phyloP scores from a whole-genome alignment of 78 protist genomes.

The Protostelium mycophagum region DNA sequence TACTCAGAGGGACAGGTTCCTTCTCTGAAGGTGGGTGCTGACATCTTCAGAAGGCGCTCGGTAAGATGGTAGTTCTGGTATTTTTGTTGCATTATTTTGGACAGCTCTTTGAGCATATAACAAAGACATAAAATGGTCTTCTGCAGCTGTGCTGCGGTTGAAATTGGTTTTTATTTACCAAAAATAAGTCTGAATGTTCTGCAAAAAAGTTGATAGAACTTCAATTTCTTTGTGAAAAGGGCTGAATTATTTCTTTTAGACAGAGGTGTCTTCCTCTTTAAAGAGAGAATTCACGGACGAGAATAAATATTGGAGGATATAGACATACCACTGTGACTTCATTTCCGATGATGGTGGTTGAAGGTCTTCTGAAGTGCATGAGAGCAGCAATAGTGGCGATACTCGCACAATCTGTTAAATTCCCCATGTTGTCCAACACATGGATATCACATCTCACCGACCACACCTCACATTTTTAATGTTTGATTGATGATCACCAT shows the following conservation, averaged over 20 bases:
- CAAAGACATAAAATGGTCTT: too few species aligned
- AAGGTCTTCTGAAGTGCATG: constrained; percentile 73
- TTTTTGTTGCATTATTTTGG: neutral
- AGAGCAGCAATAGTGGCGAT: constrained; percentile 68
- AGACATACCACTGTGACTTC: constrained; percentile 46
- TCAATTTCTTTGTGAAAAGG: too few species aligned
- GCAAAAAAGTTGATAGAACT: too few species aligned
- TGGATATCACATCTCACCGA: constrained; percentile 23
- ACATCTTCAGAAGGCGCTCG: neutral
- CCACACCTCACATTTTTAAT: constrained; percentile 47
- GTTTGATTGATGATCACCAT: neutral
- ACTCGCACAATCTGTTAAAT: constrained; percentile 59
- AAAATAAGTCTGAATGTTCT: too few species aligned
- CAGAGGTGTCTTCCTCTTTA: too few species aligned
- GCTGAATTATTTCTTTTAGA: too few species aligned
- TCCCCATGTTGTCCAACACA: constrained; percentile 76
- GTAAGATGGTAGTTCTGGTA: neutral
- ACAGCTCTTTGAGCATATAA: too few species aligned
- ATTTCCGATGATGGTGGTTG: constrained; percentile 64
- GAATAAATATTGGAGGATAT: neutral
- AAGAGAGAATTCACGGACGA: neutral
- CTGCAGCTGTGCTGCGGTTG: too few species aligned
- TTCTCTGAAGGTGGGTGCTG: constrained; percentile 60
- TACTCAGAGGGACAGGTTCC: constrained; percentile 79
- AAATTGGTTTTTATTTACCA: too few species aligned